Conservation (phyloP, 2,329 filamentous ascomycete genomes). For the Paracoccidioides lutzii region DNA sequence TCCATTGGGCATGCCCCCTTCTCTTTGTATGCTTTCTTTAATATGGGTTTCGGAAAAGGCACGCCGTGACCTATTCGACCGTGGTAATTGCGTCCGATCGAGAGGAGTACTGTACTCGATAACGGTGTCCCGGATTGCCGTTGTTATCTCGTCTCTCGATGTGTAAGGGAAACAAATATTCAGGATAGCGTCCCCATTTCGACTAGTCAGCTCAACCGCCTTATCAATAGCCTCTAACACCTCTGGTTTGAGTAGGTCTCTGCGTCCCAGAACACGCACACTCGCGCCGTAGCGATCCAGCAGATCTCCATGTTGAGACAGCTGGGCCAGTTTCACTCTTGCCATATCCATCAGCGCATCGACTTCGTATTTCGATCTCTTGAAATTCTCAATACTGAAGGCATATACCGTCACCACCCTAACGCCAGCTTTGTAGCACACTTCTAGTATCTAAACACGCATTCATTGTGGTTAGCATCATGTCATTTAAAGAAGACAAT, state of each 20-base stretch:
- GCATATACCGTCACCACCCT: constrained; percentile 96
- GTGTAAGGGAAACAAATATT: constrained; percentile 99
- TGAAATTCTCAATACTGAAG: constrained; percentile 98
- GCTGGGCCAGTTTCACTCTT: constrained; percentile 82
- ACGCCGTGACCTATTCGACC: constrained; percentile 36
- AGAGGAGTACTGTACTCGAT: constrained; percentile 69
- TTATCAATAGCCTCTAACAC: constrained; percentile 79
- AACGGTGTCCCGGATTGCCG: constrained; percentile 76
- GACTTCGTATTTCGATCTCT: constrained; percentile 90
- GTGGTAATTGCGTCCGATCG: constrained; percentile 30
- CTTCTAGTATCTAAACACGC: constrained; percentile 62
- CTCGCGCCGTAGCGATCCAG: constrained; percentile 84
- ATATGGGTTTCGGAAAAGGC: constrained; percentile 84
- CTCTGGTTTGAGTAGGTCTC: constrained; percentile 70
- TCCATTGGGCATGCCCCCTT: constrained; percentile 29
- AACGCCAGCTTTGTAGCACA: constrained; percentile 95
- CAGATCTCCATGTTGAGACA: constrained; percentile 84
- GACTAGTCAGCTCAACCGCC: constrained; percentile 72
- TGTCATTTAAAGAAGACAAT: neutral
- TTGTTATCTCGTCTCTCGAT: constrained; percentile 86
- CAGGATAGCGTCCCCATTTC: constrained; percentile 66
- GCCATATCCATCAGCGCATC: constrained; percentile 96
- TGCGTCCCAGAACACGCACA: constrained; percentile 72
- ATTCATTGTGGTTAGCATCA: constrained; percentile 3
- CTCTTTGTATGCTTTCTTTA: constrained; percentile 67